A percentile compares a stretch with the other conserved stretches of the same genome.
These are phyloP conservation scores for Fagopyrum tataricum DNA, from an alignment of 148 eudicot species.

Conservation along the genomic window DNA sequence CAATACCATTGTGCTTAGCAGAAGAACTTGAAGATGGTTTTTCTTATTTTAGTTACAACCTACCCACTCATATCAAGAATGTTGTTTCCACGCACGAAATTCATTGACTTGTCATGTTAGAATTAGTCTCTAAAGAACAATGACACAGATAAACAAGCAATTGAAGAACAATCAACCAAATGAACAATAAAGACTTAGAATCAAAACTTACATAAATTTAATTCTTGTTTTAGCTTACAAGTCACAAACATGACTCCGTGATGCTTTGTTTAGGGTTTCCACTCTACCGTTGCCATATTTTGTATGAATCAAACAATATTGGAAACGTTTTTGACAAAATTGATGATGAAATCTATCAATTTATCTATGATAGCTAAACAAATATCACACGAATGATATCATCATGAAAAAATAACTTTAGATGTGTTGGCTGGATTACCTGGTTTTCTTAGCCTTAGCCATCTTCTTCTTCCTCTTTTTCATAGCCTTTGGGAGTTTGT, in stretches of 20 bases:
- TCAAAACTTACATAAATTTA: not conserved
- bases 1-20: not conserved
- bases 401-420: too few species aligned
- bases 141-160: not conserved
- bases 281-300: not conserved
- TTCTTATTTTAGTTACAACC: not conserved
- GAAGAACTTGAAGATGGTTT: not conserved
- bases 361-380: too few species aligned
- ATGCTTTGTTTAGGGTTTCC: not conserved
- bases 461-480: conserved; percentile 95
- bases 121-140: not conserved
- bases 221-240: not conserved
- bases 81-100: not conserved
- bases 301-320: not conserved
- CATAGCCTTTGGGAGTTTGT: conserved; percentile 65
- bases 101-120: not conserved
- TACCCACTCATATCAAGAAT: not conserved
- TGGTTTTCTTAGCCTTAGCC: conserved; percentile 61
- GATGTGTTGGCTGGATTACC: conserved; percentile 14
- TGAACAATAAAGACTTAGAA: not conserved
- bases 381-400: too few species aligned
- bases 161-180: not conserved
- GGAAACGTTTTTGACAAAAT: not conserved
- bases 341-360: not conserved
- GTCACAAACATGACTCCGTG: not conserved